These are phyloP conservation scores for Monosporascus sp. DNA, from an alignment of 2,329 filamentous ascomycete species.

Conservation along the genomic window DNA sequence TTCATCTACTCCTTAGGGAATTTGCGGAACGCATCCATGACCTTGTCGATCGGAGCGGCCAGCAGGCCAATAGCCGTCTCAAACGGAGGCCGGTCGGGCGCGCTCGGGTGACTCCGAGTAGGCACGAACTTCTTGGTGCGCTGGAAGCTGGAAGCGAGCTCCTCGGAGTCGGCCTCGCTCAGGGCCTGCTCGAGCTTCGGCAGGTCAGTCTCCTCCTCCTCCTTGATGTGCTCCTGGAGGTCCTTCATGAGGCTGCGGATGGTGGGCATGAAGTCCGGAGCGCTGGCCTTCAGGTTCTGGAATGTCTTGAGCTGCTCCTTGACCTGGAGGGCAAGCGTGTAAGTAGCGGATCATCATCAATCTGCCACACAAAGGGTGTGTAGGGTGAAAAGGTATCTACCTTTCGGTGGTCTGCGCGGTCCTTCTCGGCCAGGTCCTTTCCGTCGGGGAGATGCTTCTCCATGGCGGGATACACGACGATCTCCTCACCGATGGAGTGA, in stretches of 20 bases:
- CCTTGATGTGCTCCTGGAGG: constrained; percentile 40
- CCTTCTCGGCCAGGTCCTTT: constrained; percentile 37
- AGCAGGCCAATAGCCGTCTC: constrained; percentile 50
- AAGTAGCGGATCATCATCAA: not conserved
- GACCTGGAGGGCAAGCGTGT: constrained; percentile 30
- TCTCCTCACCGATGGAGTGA: constrained; percentile 42
- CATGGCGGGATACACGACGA: constrained; percentile 49
- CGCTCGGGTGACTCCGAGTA: constrained; percentile 43
- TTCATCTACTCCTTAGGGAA: constrained; percentile 36
- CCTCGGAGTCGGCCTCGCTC: constrained; percentile 26
- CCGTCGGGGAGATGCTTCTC: constrained; percentile 42
- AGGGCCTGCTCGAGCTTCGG: constrained; percentile 41
- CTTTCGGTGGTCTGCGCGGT: constrained; percentile 40
- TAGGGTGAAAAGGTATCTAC: constrained; percentile 21
- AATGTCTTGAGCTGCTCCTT: constrained; percentile 46
- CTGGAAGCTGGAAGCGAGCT: constrained; percentile 37
- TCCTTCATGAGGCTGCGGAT: constrained; percentile 37
- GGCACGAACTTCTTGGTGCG: constrained; percentile 51
- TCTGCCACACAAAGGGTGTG: no score
- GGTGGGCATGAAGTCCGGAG: constrained; percentile 37
- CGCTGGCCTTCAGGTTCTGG: constrained; percentile 35
- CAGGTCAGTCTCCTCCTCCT: constrained; percentile 45
- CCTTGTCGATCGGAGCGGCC: constrained; percentile 49
- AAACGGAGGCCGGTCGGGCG: constrained; percentile 47
- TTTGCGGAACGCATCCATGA: constrained; percentile 49